These are phyloP conservation scores for Knoxdaviesia proteae DNA, from an alignment of 2,329 filamentous ascomycete species.

Conservation along the genomic window DNA sequence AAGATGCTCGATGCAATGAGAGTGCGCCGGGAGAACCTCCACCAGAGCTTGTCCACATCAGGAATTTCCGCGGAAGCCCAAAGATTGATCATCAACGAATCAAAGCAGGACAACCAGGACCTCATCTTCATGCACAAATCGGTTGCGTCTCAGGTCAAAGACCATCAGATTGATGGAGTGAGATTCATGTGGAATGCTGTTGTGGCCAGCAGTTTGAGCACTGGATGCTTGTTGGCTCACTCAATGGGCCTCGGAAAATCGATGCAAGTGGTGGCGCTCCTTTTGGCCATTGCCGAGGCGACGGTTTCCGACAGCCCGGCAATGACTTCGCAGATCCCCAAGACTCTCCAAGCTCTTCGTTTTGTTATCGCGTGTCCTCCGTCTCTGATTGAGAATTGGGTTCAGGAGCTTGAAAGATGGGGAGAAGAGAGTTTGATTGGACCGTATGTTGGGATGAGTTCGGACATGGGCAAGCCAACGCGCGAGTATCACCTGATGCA, in stretches of 20 bases:
- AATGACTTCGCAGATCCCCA: constrained; percentile 46
- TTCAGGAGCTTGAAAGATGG: constrained; percentile 41
- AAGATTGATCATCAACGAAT: constrained; percentile 44
- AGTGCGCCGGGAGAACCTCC: constrained; percentile 25
- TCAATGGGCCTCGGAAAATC: constrained; percentile 89
- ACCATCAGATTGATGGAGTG: constrained; percentile 63
- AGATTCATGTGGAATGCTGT: constrained; percentile 81
- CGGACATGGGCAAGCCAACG: not conserved
- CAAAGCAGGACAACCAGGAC: constrained; percentile 36
- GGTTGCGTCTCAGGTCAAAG: constrained; percentile 48
- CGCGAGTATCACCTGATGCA: constrained; percentile 4
- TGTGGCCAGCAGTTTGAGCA: constrained; percentile 33
- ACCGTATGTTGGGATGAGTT: not conserved
- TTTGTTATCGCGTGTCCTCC: constrained; percentile 60
- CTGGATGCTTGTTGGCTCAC: constrained; percentile 69
- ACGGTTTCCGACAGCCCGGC: constrained; percentile 33
- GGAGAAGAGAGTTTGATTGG: constrained; percentile 31
- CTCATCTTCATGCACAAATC: constrained; percentile 42
- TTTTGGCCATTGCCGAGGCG: constrained; percentile 52
- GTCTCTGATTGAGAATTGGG: constrained; percentile 61
- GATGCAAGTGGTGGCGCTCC: constrained; percentile 73
- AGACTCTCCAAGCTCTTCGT: constrained; percentile 36
- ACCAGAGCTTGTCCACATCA: constrained; percentile 21
- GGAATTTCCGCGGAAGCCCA: constrained; percentile 22
- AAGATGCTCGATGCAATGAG: constrained; percentile 32